Percentiles rank a stretch among this genome's conserved stretches.
phyloP scores from a whole-genome alignment of 2,329 filamentous ascomycete genomes.

The Trichoderma brevicompactum region DNA sequence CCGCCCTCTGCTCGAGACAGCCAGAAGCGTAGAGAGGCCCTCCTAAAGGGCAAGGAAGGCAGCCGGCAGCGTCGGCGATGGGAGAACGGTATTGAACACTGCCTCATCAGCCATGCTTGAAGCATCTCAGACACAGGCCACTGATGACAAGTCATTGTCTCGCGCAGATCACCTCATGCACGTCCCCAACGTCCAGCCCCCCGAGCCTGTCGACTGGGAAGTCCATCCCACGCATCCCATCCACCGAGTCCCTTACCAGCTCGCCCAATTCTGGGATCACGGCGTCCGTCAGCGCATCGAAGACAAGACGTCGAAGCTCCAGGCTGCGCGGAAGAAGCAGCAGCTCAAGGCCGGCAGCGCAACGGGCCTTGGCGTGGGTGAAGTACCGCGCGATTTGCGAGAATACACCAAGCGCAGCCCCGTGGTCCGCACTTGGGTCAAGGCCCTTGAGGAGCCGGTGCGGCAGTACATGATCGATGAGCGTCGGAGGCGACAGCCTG shows the following conservation, averaged over 20 bases:
- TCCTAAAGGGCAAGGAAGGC: slow-evolving; percentile 90
- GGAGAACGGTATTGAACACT: slow-evolving; percentile 77
- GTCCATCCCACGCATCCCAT: slow-evolving; percentile 80
- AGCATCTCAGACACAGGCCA: background rate
- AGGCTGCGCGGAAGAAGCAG: slow-evolving; percentile 52
- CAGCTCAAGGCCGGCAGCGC: slow-evolving; percentile 48
- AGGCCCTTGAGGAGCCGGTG: slow-evolving; percentile 83
- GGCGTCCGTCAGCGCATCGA: slow-evolving; percentile 56
- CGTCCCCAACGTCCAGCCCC: slow-evolving; percentile 85
- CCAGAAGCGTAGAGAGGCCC: slow-evolving; percentile 66
- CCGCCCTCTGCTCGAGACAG: slow-evolving; percentile 59
- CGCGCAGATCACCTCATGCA: slow-evolving; percentile 76
- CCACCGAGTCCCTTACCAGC: slow-evolving; percentile 81
- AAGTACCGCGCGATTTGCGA: slow-evolving; percentile 79
- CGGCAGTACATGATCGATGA: slow-evolving; percentile 71
- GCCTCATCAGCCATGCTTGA: background rate
- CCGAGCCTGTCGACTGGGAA: slow-evolving; percentile 80
- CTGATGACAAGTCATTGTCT: slow-evolving; percentile 7
- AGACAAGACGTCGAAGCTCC: slow-evolving; percentile 48
- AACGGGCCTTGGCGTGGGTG: slow-evolving; percentile 53
- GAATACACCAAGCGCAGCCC: slow-evolving; percentile 79
- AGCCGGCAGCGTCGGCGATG: slow-evolving; percentile 83
- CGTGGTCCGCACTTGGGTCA: slow-evolving; percentile 78
- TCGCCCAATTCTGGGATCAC: slow-evolving; percentile 82
- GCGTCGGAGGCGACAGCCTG: slow-evolving; percentile 25